A percentile compares a stretch with the other conserved stretches of the same genome.
These are phyloP conservation scores for Zygnema cylindricum DNA, from an alignment of 139 green algal species.

Conservation along the genomic window DNA sequence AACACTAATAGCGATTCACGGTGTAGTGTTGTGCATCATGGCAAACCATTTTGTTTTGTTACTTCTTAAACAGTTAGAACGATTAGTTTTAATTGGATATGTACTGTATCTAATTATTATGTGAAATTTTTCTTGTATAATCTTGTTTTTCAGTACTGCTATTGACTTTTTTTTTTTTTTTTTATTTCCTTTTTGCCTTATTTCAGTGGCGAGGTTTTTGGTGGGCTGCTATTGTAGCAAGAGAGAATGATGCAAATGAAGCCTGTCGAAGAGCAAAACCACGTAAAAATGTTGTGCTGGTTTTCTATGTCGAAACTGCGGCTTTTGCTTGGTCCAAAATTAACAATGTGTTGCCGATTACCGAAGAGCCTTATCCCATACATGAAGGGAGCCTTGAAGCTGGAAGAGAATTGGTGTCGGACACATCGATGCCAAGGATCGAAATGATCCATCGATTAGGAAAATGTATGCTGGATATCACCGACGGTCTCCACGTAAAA, in stretches of 20 bases:
- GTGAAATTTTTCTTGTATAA: too few species aligned
- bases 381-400: neutral
- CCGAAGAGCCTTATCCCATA: neutral
- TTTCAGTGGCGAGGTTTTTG: neutral
- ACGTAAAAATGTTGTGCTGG: neutral
- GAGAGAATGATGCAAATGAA: neutral
- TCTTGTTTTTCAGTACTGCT: too few species aligned
- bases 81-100: too few species aligned
- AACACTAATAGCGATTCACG: too few species aligned
- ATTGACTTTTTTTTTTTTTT: neutral
- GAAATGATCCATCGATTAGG: neutral
- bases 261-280: too few species aligned
- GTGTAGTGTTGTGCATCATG: too few species aligned
- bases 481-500: neutral
- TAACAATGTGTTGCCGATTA: constrained; percentile 1
- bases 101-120: too few species aligned
- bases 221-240: neutral
- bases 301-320: neutral
- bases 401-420: neutral
- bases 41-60: too few species aligned
- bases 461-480: neutral
- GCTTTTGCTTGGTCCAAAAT: neutral
- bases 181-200: neutral
- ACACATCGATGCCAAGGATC: neutral
- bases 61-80: too few species aligned